Percentiles rank a stretch among this genome's conserved stretches.
phyloP scores from a whole-genome alignment of 2,329 filamentous ascomycete genomes.

The Aspergillus neotritici region DNA sequence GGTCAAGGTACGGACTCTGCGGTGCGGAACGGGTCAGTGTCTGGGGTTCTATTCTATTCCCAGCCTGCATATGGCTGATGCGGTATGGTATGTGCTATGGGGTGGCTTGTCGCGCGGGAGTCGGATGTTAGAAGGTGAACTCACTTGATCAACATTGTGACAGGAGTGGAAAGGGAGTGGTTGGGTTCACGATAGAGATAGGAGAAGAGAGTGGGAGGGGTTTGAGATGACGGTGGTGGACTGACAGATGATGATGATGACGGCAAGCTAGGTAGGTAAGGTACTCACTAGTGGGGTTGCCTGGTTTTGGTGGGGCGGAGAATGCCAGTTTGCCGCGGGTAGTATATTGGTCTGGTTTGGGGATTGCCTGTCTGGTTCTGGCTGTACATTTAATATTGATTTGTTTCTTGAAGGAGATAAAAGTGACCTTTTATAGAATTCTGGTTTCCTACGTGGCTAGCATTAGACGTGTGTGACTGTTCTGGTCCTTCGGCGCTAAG shows the following conservation, averaged over 20 bases:
- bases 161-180: background rate
- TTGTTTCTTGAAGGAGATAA: too few species aligned
- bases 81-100: background rate
- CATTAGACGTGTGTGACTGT: too few species aligned
- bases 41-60: constrained; percentile 4
- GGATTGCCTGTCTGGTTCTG: too few species aligned
- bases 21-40: constrained; percentile 8
- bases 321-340: too few species aligned
- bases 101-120: background rate
- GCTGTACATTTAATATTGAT: too few species aligned
- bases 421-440: too few species aligned
- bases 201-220: background rate
- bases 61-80: background rate
- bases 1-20: constrained; percentile 90
- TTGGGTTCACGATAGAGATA: background rate
- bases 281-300: constrained; percentile 14
- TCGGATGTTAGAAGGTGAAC: constrained; percentile 10
- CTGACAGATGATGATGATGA: constrained; percentile 15
- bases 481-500: too few species aligned
- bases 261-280: constrained; percentile 26
- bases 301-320: constrained; percentile 29
- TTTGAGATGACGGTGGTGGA: constrained; percentile 8
- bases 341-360: too few species aligned
- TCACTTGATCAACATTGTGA: constrained; percentile 50
- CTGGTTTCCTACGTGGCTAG: too few species aligned